Base-by-base conservation (phyloP, 1,284 basidiomycete genomes). In the Rhodotorula sp. region DNA sequence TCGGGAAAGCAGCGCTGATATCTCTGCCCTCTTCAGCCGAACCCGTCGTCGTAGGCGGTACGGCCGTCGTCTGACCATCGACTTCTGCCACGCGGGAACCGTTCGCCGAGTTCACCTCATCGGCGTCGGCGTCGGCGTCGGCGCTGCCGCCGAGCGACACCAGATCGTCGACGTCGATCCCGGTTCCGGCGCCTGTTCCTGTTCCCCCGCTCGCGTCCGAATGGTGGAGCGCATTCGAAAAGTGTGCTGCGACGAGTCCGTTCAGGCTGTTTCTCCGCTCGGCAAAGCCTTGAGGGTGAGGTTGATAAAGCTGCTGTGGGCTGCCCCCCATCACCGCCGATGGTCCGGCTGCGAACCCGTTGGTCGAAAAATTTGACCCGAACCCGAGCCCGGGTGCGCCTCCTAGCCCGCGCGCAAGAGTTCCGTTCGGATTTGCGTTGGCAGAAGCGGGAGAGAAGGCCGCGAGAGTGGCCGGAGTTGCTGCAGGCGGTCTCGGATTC, bases 381-480 rank as follows among this genome's bases (percentile, higher is more conserved):
- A 54, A 54, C 26, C 53, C 53, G n/a, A 54, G 26, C 15, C 26
- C 53, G 26, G 53, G 26, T 6, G 26, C 53, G 53, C 53, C 53
- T 17, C 26, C 26, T 0, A 26, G 30, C 12, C 37, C 37, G 37
- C 10, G 37, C 37, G 37, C 37, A 12, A 42, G 37, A 42, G 37
- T 42, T 2, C 37, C 37, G 8, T 42, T 42, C 37, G 29, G n/a
- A 14, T 49, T 26, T 24, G 51, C 17, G 49, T 26, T 4, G 26
- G 53, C 53, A 10, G 67, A 60, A 0, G 59, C 62, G 18, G 67
- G 67, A 17, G 67, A 68, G 44, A 63, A 61, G 46, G 64, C 63
- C 15, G 57, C 45, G 4, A 26, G 26, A 5, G 61, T 61, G 0
- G 70, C 64, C 3, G 67, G 67, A 1, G 70, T 72, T 3, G 67